Conservation (phyloP, 306 rosid species). For the Cyclanthera cordifolia region DNA sequence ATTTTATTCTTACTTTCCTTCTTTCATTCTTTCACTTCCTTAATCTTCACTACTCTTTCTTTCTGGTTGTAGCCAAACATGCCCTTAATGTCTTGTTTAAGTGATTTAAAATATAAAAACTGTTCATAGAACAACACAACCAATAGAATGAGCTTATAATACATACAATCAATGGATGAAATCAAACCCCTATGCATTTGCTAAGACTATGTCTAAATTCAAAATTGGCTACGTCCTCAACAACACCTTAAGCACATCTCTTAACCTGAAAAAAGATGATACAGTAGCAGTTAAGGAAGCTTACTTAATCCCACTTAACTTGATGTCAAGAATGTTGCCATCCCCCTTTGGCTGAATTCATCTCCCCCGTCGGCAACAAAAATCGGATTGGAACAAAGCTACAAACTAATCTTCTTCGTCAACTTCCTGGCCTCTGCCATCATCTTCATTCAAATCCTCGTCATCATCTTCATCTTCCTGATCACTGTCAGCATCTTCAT, state of each 20-base stretch:
- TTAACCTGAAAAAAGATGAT: neutral
- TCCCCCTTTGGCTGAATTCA: neutral
- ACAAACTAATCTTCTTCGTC: slow-evolving; percentile 8
- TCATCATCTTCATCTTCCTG: slow-evolving; percentile 13
- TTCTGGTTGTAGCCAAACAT: neutral
- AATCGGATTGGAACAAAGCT: neutral
- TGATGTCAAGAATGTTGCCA: neutral
- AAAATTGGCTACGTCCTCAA: too few relatives aligned
- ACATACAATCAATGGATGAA: neutral
- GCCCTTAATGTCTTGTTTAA: neutral
- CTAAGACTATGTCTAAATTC: neutral
- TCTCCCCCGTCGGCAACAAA: neutral
- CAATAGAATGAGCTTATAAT: neutral
- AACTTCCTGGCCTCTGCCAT: slow-evolving; percentile 20
- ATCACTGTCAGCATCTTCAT: slow-evolving; percentile 18
- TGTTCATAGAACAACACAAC: neutral
- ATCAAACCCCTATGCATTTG: neutral
- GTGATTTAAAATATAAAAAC: neutral
- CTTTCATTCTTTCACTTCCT: too few relatives aligned
- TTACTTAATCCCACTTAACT: slow-evolving; percentile 1
- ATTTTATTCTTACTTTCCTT: too few relatives aligned
- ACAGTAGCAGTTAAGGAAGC: neutral
- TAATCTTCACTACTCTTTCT: too few relatives aligned
- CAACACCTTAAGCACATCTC: neutral
- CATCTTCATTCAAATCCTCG: slow-evolving; percentile 8